Base-by-base conservation (phyloP, 345 rosid species). In the Combretum micranthum region DNA sequence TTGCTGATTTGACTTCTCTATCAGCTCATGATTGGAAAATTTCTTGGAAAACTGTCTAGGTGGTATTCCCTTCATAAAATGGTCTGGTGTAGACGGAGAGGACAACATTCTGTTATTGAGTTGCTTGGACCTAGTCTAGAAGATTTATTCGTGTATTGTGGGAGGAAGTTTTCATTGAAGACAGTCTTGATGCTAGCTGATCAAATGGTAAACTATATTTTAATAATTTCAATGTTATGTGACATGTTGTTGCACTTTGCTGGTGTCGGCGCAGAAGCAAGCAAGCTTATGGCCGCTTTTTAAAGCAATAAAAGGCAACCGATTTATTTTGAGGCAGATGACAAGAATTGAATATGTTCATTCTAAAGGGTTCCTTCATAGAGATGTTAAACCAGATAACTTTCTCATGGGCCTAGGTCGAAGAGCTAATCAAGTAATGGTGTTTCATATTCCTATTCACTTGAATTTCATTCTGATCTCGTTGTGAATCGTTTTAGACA, bases 371-470 rank as follows among this genome's bases (percentile, higher is more conserved):
- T 85, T 78, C 70, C 72, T 85, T 57, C 93, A 85, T 62, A 75
- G 93, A 64, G 93, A 85, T 62, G 77, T 85, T 55, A 85, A 85
- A 59, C 88, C 93, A 14, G 93, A 85, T 69, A 85, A 85, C 78
- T 85, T 83, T 59, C 83, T 85, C 18, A 85, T 85, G 88, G 93
- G 93, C 63, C 88, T 83, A 19, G 86, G 88, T 26, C 67, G 86
- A 61, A 83, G 79, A 69, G 93, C 93, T 42, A 83, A 77, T 69
- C 93, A 80, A 83, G 88, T 83, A 43, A 49, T 65, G 39, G 4
- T 19, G n/a, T 59, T 37, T 44, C 7, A 15, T 42, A 46, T 52
- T 15, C 39, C 22, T 17, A 13, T 15, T 19, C 20, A 23, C 48
- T 47, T 51, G 26, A 13, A n/a, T 12, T 53, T 44, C n/a, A n/a